Conservation (phyloP, 106 monocot species). For the Phalaenopsis equestris region DNA sequence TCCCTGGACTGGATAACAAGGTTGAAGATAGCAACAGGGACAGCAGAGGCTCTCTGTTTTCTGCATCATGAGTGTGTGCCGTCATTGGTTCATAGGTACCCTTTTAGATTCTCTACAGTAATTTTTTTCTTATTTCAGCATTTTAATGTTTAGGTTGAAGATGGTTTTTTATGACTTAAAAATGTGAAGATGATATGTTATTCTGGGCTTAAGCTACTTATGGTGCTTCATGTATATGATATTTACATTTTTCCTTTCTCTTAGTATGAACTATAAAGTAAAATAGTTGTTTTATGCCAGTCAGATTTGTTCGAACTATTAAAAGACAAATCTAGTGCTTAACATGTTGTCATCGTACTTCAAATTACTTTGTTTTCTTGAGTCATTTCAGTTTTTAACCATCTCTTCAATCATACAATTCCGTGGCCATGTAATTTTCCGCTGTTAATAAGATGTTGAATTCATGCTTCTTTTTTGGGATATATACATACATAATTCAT, state of each 20-base stretch:
- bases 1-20: conserved; percentile 90
- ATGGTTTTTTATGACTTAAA: neutral
- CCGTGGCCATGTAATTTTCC: too few relatives aligned
- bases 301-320: neutral
- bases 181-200: neutral
- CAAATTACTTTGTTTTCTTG: neutral
- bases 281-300: too few relatives aligned
- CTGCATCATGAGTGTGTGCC: conserved; percentile 77
- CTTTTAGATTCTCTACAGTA: neutral
- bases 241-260: too few relatives aligned
- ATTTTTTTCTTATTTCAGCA: neutral
- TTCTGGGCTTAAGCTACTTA: neutral
- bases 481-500: too few relatives aligned
- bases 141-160: neutral
- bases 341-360: neutral
- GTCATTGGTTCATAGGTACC: conserved; percentile 76
- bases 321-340: neutral
- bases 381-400: too few relatives aligned
- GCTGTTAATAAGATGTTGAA: too few relatives aligned
- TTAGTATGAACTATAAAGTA: too few relatives aligned
- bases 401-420: too few relatives aligned
- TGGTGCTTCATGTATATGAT: neutral
- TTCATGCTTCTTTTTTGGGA: too few relatives aligned
- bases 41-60: conserved; percentile 72
- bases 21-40: conserved; percentile 79